Percentiles rank a stretch among this genome's conserved stretches.
phyloP scores from a whole-genome alignment of 441 rosid genomes.

The Geranium incanum region DNA sequence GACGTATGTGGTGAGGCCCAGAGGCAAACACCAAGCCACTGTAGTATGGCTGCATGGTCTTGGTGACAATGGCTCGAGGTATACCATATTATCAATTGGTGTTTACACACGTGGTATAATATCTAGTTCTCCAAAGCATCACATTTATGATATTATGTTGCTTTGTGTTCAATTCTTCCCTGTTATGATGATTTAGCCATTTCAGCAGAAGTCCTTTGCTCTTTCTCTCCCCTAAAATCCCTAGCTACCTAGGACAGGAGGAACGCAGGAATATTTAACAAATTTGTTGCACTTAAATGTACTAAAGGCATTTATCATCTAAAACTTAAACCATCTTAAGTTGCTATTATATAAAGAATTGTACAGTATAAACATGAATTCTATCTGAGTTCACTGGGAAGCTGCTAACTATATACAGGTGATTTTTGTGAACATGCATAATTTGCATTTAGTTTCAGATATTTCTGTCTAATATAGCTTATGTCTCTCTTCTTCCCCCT shows the following conservation, averaged over 20 bases:
- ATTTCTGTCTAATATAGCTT: too few relatives aligned
- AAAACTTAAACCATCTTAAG: background rate
- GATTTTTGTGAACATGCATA: too few relatives aligned
- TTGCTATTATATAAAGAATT: background rate
- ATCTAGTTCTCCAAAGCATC: background rate
- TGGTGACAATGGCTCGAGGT: conserved; percentile 93
- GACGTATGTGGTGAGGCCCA: conserved; percentile 91
- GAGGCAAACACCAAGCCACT: conserved; percentile 88
- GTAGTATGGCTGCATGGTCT: conserved; percentile 94
- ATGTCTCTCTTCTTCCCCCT: background rate
- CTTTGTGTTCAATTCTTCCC: conserved; percentile 15
- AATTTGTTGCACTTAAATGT: background rate
- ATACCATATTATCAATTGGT: conserved; percentile 14
- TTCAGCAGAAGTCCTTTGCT: background rate
- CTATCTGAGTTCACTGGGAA: too few relatives aligned
- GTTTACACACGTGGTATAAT: background rate
- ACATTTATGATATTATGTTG: background rate
- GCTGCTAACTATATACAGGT: too few relatives aligned
- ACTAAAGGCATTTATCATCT: background rate
- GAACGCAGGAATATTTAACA: background rate
- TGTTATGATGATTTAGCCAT: background rate
- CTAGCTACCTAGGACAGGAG: background rate
- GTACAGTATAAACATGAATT: too few relatives aligned
- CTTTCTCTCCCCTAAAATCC: background rate
- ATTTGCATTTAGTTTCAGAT: too few relatives aligned